Evolutionary conservation across 2,329 filamentous ascomycete genomes (phyloP).

Genomic region (Seiridium unicorne): DNA sequence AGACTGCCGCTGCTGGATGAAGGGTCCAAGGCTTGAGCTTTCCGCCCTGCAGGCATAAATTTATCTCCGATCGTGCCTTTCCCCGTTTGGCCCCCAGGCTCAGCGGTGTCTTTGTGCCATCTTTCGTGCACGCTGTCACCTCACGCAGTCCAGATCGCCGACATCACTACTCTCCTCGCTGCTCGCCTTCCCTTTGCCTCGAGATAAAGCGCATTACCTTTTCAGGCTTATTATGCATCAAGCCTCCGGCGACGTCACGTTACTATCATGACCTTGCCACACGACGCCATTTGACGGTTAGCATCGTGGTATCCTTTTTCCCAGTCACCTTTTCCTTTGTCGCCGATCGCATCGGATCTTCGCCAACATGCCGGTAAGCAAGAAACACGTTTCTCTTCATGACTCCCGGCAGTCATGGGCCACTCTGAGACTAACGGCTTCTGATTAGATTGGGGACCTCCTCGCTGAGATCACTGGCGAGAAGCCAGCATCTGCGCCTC

Average conservation of each 20-base stretch:
- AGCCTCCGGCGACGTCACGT: neutral
- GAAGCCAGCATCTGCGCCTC: slow-evolving; percentile 34
- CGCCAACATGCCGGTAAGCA: slow-evolving; percentile 18
- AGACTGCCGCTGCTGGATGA: too few species aligned
- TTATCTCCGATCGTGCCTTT: neutral
- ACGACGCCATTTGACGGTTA: slow-evolving; percentile 2
- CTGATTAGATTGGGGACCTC: slow-evolving; percentile 51
- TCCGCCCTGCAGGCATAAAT: neutral
- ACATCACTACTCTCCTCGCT: neutral
- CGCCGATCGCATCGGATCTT: slow-evolving; percentile 12
- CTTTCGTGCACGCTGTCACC: neutral
- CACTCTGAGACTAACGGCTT: neutral
- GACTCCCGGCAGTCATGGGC: neutral
- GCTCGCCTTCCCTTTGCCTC: neutral
- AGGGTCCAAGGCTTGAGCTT: neutral
- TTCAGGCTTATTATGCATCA: slow-evolving; percentile 1
- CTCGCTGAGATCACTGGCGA: slow-evolving; percentile 61
- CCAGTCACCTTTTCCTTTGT: slow-evolving; percentile 1
- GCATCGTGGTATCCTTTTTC: neutral
- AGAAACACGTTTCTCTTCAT: neutral
- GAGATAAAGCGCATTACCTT: neutral
- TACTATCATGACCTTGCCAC: neutral
- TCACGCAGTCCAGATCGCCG: neutral
- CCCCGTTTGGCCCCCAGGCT: neutral
- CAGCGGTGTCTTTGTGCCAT: neutral